Evolutionary conservation across 768 basidiomycete species (phyloP), one percentile per base, ranked within the genome.

Genomic region (Lentinula sp.): DNA sequence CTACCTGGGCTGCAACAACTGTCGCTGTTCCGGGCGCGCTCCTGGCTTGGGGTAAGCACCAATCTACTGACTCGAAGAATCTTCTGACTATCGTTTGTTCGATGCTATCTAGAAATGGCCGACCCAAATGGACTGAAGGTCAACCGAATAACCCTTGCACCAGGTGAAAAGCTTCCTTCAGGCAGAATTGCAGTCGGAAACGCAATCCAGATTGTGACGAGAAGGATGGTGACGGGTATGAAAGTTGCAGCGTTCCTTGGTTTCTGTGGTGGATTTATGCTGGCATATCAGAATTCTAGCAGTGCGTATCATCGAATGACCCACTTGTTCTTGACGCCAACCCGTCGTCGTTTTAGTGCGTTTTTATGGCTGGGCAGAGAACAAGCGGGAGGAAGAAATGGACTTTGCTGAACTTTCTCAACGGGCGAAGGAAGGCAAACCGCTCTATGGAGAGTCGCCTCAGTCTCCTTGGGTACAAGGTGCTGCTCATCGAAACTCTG

Each of bases 281-380:
- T 96, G 58, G 93, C 95, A 8, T 98, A 98, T 75, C 93, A 95
- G 75, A 81, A 88, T 59, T 93, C 92, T 37, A 89, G 88, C 68
- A 78, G 95, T 96, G 70, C 73, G 92, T 79, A 7, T 23, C 13
- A 39, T 23, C 5, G 8, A 35, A 21, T n/a, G 54, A 37, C 37
- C 43, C 18, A 39, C 42, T 4, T 15, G 3, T 43, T n/a, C 42
- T 13, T 15, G 28, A 28, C 28, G 28, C 28, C 28, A 28, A 28
- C 28, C 28, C 28, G 28, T 28, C 28, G 28, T 28, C 3, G 32
- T 52, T 57, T 56, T 42, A 93, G 91, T 84, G 70, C 93, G 93
- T n/a, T 92, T 96, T 79, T 95, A 91, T 92, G 93, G 93, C 56
- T 95, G 93, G 93, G 76, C 84, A 5, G 93, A 96, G 75, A 96